phyloP scores from a whole-genome alignment of 768 basidiomycete genomes.

The Tricholoma furcatifolium region DNA sequence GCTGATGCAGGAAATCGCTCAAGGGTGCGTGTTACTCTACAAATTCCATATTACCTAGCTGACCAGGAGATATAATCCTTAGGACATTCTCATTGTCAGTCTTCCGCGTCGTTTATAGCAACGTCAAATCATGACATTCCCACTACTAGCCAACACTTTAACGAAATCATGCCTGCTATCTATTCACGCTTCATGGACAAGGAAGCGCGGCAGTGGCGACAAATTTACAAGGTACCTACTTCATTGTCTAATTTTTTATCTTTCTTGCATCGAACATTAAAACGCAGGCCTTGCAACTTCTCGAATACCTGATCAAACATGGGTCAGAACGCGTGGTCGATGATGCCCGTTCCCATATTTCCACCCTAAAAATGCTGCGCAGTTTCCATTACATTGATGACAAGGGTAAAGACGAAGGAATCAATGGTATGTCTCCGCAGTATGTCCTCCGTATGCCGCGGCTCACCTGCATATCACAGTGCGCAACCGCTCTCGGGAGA shows the following conservation, averaged over 20 bases:
- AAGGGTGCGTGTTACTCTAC: constrained; percentile 57
- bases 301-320: constrained; percentile 96
- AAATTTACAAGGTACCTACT: constrained; percentile 88
- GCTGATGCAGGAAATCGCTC: constrained; percentile 97
- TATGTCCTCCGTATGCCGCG: neutral
- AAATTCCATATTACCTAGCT: neutral
- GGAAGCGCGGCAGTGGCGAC: constrained; percentile 96
- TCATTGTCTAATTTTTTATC: neutral
- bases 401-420: constrained; percentile 96
- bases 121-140: neutral
- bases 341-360: constrained; percentile 91
- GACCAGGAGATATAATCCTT: neutral
- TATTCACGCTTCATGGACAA: constrained; percentile 97
- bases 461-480: constrained; percentile 52
- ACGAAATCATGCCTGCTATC: constrained; percentile 98
- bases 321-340: constrained; percentile 98
- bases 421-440: constrained; percentile 64
- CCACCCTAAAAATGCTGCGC: constrained; percentile 95
- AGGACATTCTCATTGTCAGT: constrained; percentile 98
- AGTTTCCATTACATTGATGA: constrained; percentile 99
- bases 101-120: neutral
- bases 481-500: constrained; percentile 89
- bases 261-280: neutral
- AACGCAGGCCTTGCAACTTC: constrained; percentile 83
- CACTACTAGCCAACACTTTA: constrained; percentile 83